These are phyloP conservation scores for Neurospora sp. DNA, from an alignment of 2,329 filamentous ascomycete genomes.

Conservation along the genomic window DNA sequence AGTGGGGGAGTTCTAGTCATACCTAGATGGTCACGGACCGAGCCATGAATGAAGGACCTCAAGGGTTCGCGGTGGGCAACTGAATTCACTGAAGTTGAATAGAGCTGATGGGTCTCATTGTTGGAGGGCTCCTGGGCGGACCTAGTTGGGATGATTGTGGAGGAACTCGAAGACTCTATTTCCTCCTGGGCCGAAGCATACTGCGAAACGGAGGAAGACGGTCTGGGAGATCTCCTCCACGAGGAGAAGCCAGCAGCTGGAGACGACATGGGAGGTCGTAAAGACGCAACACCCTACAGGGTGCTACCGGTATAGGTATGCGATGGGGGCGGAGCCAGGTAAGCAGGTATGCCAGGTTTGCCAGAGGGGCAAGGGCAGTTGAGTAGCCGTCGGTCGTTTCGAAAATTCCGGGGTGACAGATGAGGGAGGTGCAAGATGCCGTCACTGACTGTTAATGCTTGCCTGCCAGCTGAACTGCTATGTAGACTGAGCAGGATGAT, in stretches of 20 bases:
- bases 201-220: slow-evolving; percentile 14
- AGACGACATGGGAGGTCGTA: slow-evolving; percentile 15
- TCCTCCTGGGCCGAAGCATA: slow-evolving; percentile 19
- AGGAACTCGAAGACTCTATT: slow-evolving; percentile 14
- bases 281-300: neutral
- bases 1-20: slow-evolving; percentile 14
- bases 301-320: neutral
- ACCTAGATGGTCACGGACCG: slow-evolving; percentile 51
- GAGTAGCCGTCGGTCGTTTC: neutral
- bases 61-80: slow-evolving; percentile 52
- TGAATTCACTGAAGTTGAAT: slow-evolving; percentile 30
- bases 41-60: slow-evolving; percentile 61
- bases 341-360: neutral
- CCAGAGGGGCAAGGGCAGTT: neutral
- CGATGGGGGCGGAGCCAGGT: neutral
- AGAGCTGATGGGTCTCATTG: slow-evolving; percentile 25
- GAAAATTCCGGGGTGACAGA: neutral
- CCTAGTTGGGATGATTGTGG: slow-evolving; percentile 10
- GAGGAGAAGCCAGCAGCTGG: slow-evolving; percentile 14
- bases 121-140: slow-evolving; percentile 10
- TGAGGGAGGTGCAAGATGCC: neutral
- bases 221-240: slow-evolving; percentile 10
- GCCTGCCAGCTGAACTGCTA: neutral
- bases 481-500: slow-evolving; percentile 2
- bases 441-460: neutral